Evolutionary conservation across 1,284 basidiomycete genomes (phyloP).

Genomic region (Ustilago bromivora): DNA sequence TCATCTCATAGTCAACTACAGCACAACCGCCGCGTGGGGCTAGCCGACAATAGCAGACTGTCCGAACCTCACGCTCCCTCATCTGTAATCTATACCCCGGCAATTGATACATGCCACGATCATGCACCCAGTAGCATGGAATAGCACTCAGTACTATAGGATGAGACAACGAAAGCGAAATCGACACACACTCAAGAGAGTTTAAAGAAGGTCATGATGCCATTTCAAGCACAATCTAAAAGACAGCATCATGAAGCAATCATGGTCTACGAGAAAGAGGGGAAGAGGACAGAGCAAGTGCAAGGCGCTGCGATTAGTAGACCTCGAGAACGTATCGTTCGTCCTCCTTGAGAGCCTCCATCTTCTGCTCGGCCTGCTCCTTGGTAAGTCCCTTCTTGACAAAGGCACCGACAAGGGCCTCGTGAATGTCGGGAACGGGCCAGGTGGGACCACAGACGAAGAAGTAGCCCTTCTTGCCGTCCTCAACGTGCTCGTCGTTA

Average conservation of each 20-base stretch:
- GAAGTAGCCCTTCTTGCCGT: constrained; percentile 75
- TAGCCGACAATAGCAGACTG: constrained; percentile 15
- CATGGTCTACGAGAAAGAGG: not conserved
- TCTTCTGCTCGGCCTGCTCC: constrained; percentile 81
- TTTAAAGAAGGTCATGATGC: not conserved
- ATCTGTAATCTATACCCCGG: constrained; percentile 26
- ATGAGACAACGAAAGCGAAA: constrained; percentile 3
- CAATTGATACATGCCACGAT: constrained; percentile 2
- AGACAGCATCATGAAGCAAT: not conserved
- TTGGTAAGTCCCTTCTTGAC: constrained; percentile 77
- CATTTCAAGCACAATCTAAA: not conserved
- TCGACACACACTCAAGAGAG: not conserved
- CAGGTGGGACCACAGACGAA: constrained; percentile 98
- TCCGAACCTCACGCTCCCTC: not conserved
- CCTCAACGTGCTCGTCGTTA: constrained; percentile 49
- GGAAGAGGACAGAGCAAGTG: not conserved
- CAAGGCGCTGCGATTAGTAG: constrained; percentile 46
- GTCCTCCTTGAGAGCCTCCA: constrained; percentile 94
- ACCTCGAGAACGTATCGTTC: constrained; percentile 98
- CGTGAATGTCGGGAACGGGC: constrained; percentile 97
- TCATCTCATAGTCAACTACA: constrained; percentile 68
- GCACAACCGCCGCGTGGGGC: constrained; percentile 66
- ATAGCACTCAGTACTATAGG: not conserved
- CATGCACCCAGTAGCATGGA: not conserved
- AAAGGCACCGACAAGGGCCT: constrained; percentile 86